Base-by-base conservation (phyloP, 768 basidiomycete species). In the Agrocybe chaxingu region DNA sequence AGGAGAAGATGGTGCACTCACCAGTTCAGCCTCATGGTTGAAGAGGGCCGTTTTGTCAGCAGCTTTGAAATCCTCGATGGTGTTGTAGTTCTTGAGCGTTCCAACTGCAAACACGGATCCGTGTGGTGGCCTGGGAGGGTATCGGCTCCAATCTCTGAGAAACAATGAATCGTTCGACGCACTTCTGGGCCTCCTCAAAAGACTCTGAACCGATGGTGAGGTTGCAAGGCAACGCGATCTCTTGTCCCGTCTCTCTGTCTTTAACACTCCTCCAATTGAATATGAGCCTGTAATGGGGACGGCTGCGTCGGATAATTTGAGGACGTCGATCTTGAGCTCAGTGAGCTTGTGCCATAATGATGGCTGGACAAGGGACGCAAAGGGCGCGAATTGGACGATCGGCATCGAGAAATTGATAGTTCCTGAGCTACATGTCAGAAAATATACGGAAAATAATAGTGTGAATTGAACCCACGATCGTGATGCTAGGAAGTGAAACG, bases 331-430 rank as follows among this genome's bases (percentile, higher is more conserved):
- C 77, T 99, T 99, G 70, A 93, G 70, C 29, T 78, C 71, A 1
- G 91, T 89, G 36, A 99, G 85, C 45, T 85, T 81, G 57, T 96
- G 89, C 94, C 95, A 99, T 67, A 98, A 93, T 2, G 84, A 77
- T 0, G 97, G 95, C 54, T 92, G 85, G 2, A 97, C 88, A 39
- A 89, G 76, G 7, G 93, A 93, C 4, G 86, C 76, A 59, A 98
- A 85, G 0, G 95, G 94, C 38, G 86, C 76, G 63, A 99, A 98
- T 67, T 97, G 93, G 19, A 98, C 78, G 60, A 89, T 77, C 31
- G 76, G 73, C 78, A 80, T 80, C 58, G 59, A 24, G 24, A 24
- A 24, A 24, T 24, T 24, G 1, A 24, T 24, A 24, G 2, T 24
- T 24, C 24, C 24, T 24, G 24, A 24, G 24, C 24, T 24, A 24